Evolutionary conservation across 176 grass and related monocot species (phyloP).

Genomic region (Triticum aestivum): IWGSC_CS_RefSeq_v2.1 NC_057800.1:60889185-60889684

Average conservation of each 20-base stretch:
- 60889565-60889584: slow-evolving; percentile 26
- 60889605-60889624: neutral
- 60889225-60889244: neutral
- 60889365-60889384: slow-evolving; percentile 22
- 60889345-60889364: slow-evolving; percentile 23
- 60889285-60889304: slow-evolving; percentile 13
- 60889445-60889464: slow-evolving; percentile 43
- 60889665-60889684: neutral
- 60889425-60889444: neutral
- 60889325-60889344: slow-evolving; percentile 38
- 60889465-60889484: neutral
- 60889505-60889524: neutral
- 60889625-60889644: neutral
- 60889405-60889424: slow-evolving; percentile 7
- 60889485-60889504: slow-evolving; percentile 9
- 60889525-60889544: neutral
- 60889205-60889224: neutral
- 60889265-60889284: slow-evolving; percentile 25
- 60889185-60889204: neutral
- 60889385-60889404: slow-evolving; percentile 27
- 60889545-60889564: neutral
- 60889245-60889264: slow-evolving; percentile 25
- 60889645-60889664: neutral
- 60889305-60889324: slow-evolving; percentile 31
- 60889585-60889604: slow-evolving; percentile 31